A percentile compares a stretch with the other conserved stretches of the same genome.
These are phyloP conservation scores for Amanita thiersii DNA, from an alignment of 768 basidiomycete species.

Conservation along the genomic window DNA sequence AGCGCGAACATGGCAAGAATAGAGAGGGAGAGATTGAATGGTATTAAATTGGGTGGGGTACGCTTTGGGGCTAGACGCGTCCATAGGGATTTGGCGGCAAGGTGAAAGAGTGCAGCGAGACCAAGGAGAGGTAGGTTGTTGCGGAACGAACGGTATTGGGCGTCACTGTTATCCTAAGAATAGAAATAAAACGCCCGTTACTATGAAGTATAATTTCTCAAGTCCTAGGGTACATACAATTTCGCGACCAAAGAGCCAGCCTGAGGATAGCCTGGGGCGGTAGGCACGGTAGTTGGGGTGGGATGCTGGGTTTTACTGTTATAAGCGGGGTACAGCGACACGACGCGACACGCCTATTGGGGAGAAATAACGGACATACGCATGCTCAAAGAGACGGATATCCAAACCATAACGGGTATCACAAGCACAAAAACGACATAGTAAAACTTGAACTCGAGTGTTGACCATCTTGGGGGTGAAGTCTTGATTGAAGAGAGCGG, in stretches of 20 bases:
- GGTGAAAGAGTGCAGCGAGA: slow-evolving; percentile 38
- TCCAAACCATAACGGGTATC: slow-evolving; percentile 69
- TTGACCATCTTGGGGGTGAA: slow-evolving; percentile 61
- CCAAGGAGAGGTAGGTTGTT: slow-evolving; percentile 64
- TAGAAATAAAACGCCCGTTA: slow-evolving; percentile 6
- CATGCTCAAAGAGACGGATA: slow-evolving; percentile 64
- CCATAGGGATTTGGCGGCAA: slow-evolving; percentile 48
- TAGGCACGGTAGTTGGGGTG: slow-evolving; percentile 72
- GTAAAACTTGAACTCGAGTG: slow-evolving; percentile 77
- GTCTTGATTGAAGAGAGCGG: slow-evolving; percentile 16
- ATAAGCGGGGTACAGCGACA: slow-evolving; percentile 5
- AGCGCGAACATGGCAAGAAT: slow-evolving; percentile 57
- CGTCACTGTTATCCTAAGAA: slow-evolving; percentile 82
- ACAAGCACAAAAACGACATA: slow-evolving; percentile 48
- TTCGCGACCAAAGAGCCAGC: slow-evolving; percentile 77
- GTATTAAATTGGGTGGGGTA: slow-evolving; percentile 26
- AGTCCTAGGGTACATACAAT: slow-evolving; percentile 47
- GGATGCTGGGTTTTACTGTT: slow-evolving; percentile 34
- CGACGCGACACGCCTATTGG: not conserved
- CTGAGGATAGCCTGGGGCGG: slow-evolving; percentile 45
- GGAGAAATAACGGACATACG: slow-evolving; percentile 42
- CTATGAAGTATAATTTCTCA: slow-evolving; percentile 2
- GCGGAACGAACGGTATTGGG: slow-evolving; percentile 86
- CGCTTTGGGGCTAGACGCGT: slow-evolving; percentile 19
- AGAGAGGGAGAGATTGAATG: slow-evolving; percentile 56